Base-by-base conservation (phyloP, 192 early-diverging fungal genomes). In the Ramicandelaber brevisporus region DNA sequence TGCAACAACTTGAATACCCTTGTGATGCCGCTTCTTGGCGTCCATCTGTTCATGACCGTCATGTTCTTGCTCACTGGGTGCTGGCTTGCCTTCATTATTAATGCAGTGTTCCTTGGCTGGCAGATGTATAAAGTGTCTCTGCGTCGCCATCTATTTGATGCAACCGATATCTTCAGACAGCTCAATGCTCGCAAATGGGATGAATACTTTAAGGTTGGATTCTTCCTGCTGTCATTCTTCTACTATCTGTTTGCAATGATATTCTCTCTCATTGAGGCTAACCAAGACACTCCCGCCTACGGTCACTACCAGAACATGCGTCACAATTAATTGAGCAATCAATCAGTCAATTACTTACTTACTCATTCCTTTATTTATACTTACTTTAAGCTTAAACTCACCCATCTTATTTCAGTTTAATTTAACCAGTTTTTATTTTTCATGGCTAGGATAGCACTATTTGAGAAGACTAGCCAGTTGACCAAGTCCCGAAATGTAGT, bases 101-200 rank as follows among this genome's bases (percentile, higher is more conserved):
- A 97, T 52, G 34, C 79, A 21, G 86, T 84, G 18, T 59, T 97
- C 17, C 52, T 80, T 1, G 78, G 52, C 4, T 88, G 73, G 60
- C 78, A 97, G 52, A 59, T 73, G 25, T 61, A 76, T 48, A 88
- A 89, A 16, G 11, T 10, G 22, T 23, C 10, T 10, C 22, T 5
- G 5, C 22, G 10, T 23, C 22, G 13, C 28, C 28, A 17, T 26
- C 11, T 3, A 16, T 20, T 31, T 30, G 92, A 98, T 52, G 80
- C 92, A 6, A 98, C 92, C 29, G 88, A 92, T 47, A 90, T 98
- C 33, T 98, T 98, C 68, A 67, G 85, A 38, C 90, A 86, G 8
- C 44, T 98, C 24, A 60, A 69, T 20, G 52, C 65, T 38, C 86
- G 93, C 47, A 98, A 98, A 61, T 74, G 76, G 54, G 92, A 98